Conservation (phyloP, 129 eudicot species). For the Ambrosia trifida region DNA sequence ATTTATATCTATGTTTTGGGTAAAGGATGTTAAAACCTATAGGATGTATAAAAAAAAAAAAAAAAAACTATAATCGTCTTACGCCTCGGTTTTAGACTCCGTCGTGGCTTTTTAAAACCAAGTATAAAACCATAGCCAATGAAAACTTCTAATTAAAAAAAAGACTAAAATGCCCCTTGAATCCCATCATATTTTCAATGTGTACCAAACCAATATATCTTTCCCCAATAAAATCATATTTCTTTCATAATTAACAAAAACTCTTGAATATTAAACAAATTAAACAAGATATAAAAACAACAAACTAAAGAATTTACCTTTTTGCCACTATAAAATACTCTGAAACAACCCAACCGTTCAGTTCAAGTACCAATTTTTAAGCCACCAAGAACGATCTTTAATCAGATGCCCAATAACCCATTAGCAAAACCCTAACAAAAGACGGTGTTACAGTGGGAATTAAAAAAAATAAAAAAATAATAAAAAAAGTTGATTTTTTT, state of each 20-base stretch:
- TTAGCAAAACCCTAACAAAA: constrained; percentile 20
- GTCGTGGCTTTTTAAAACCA: too few species aligned
- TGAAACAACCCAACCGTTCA: background rate
- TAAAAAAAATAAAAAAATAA: too few species aligned
- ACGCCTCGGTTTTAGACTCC: too few species aligned
- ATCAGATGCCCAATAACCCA: constrained; percentile 1
- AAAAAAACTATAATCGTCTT: too few species aligned
- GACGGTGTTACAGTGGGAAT: background rate
- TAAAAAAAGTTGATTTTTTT: background rate
- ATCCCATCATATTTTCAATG: background rate
- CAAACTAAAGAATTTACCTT: background rate
- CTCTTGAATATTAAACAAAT: background rate
- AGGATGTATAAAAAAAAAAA: too few species aligned
- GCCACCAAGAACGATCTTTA: background rate
- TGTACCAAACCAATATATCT: background rate
- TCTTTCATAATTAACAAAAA: background rate
- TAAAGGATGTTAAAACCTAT: too few species aligned
- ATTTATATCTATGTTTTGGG: background rate
- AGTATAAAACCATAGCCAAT: background rate
- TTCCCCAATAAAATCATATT: background rate
- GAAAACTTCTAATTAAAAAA: background rate
- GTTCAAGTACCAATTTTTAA: background rate
- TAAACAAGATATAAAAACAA: background rate
- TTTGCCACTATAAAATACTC: constrained; percentile 3
- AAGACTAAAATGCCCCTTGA: constrained; percentile 1